Evolutionary conservation across 495 filamentous ascomycete genomes (phyloP).

Genomic region (Xylaria nigripes): DNA sequence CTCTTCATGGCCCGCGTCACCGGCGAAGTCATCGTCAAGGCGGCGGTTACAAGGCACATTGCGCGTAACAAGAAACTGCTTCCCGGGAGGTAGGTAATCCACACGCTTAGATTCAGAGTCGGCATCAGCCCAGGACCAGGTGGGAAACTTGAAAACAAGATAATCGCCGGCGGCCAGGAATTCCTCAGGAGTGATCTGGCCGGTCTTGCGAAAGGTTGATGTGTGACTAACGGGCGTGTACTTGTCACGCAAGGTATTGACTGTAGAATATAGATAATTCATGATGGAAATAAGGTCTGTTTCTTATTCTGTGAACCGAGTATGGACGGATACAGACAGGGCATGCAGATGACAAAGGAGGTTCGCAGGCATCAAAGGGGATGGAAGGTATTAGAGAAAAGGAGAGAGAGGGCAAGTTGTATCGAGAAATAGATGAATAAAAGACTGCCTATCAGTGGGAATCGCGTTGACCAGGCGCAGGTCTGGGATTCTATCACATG

Average conservation of each 20-base stretch:
- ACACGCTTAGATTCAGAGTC: conserved; percentile 68
- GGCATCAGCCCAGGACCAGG: conserved; percentile 95
- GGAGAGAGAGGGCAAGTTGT: background rate
- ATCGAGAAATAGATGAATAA: background rate
- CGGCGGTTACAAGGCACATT: conserved; percentile 88
- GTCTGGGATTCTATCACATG: conserved; percentile 11
- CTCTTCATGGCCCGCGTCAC: conserved; percentile 76
- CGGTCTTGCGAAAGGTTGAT: conserved; percentile 86
- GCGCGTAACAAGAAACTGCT: conserved; percentile 92
- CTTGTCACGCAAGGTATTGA: conserved; percentile 80
- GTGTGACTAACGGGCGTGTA: conserved; percentile 80
- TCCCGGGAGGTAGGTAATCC: conserved; percentile 72
- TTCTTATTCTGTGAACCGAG: background rate
- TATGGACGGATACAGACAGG: background rate
- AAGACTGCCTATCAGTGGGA: conserved; percentile 8
- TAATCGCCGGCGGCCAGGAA: conserved; percentile 95
- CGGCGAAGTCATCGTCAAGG: conserved; percentile 87
- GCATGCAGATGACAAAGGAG: conserved; percentile 3
- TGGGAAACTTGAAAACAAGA: conserved; percentile 97
- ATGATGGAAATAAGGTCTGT: conserved; percentile 25
- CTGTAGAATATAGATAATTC: conserved; percentile 65
- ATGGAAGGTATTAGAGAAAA: background rate
- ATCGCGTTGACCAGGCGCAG: conserved; percentile 12
- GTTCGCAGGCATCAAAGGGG: background rate
- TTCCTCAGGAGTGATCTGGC: conserved; percentile 95